These are phyloP conservation scores for Rhynchospora pubera DNA, from an alignment of 176 grass and related monocot species.

Conservation along the genomic window DNA sequence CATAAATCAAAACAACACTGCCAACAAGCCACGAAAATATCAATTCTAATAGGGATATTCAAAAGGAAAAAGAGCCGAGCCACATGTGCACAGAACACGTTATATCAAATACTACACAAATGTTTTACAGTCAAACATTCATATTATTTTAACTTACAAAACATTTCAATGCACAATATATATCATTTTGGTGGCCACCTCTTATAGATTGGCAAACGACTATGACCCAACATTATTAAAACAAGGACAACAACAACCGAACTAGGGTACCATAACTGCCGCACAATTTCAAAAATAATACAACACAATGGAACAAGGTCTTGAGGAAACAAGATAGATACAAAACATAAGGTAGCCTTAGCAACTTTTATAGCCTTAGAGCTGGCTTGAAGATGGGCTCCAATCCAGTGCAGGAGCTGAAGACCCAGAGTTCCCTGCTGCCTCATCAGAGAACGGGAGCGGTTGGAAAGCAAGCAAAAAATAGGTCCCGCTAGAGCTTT, in stretches of 20 bases:
- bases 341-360: conserved; percentile 9
- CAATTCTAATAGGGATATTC: no score
- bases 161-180: not conserved
- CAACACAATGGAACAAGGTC: not conserved
- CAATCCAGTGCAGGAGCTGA: conserved; percentile 29
- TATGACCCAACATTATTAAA: conserved; percentile 1
- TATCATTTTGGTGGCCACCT: not conserved
- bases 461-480: conserved; percentile 24
- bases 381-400: conserved; percentile 24
- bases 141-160: conserved; percentile 4
- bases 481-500: conserved; percentile 43
- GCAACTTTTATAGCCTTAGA: not conserved
- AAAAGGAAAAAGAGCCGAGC: no score
- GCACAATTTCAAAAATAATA: not conserved
- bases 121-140: not conserved
- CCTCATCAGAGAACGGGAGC: conserved; percentile 22
- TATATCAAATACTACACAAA: not conserved
- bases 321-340: not conserved
- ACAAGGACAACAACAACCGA: not conserved
- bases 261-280: not conserved
- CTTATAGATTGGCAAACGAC: not conserved
- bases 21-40: no score
- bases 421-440: conserved; percentile 28
- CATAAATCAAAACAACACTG: not conserved
- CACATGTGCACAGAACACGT: no score